Percentiles rank a stretch among this genome's conserved stretches.
Evolutionary conservation across 371 early-diverging fungal species (phyloP).

Genomic region (Rhizopus microsporus): DNA sequence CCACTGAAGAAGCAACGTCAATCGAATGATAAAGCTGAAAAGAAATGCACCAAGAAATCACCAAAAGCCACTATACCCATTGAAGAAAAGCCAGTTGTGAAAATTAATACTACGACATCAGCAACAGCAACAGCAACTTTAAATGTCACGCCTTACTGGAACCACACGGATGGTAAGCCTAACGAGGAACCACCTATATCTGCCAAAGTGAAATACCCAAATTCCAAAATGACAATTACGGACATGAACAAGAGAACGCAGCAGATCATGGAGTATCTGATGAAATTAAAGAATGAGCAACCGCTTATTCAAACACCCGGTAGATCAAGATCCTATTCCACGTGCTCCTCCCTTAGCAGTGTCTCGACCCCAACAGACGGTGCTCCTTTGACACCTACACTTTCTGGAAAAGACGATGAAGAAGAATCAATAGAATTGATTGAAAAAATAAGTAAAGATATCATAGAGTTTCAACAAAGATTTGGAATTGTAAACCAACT

Average conservation of each 20-base stretch:
- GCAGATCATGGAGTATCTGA: slow-evolving; percentile 58
- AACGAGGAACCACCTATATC: slow-evolving; percentile 43
- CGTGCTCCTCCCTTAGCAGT: slow-evolving; percentile 35
- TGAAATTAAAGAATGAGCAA: slow-evolving; percentile 52
- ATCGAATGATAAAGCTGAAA: background rate
- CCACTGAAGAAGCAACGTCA: too few species aligned
- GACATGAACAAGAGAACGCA: slow-evolving; percentile 66
- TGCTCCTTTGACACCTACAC: slow-evolving; percentile 14
- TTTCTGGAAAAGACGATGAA: slow-evolving; percentile 8
- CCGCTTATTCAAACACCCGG: slow-evolving; percentile 8
- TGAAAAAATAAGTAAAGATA: slow-evolving; percentile 33
- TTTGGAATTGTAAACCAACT: slow-evolving; percentile 23
- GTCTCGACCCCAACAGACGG: slow-evolving; percentile 30
- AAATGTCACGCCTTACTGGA: slow-evolving; percentile 24
- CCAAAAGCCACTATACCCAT: background rate
- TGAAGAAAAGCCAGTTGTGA: background rate
- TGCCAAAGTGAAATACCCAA: slow-evolving; percentile 53
- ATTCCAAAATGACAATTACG: slow-evolving; percentile 52
- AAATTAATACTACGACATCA: slow-evolving; percentile 1
- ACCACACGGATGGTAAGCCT: slow-evolving; percentile 40
- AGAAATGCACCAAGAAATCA: background rate
- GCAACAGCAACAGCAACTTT: slow-evolving; percentile 12
- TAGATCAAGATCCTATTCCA: slow-evolving; percentile 9
- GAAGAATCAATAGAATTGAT: slow-evolving; percentile 37
- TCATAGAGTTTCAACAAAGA: slow-evolving; percentile 42